phyloP scores from a whole-genome alignment of 2,329 filamentous ascomycete genomes.

The Phyllosticta paracitricarpa region DNA sequence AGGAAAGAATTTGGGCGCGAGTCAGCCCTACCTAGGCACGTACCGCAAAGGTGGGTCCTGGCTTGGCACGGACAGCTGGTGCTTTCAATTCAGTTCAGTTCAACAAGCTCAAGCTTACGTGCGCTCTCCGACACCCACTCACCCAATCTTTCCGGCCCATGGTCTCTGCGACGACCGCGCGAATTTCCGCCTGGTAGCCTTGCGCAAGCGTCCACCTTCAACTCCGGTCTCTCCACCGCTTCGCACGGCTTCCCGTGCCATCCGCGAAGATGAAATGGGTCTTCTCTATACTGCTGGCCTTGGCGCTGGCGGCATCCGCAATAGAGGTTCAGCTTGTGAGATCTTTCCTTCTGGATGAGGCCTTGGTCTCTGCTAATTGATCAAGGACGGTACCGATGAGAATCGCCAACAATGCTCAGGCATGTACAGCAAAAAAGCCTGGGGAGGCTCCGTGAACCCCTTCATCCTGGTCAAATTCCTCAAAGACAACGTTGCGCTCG shows the following conservation, averaged over 20 bases:
- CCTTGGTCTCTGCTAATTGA: constrained; percentile 7
- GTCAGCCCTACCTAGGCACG: neutral
- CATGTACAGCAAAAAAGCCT: constrained; percentile 86
- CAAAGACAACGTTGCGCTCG: constrained; percentile 37
- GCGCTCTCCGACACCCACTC: neutral
- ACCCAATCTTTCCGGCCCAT: neutral
- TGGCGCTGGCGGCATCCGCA: constrained; percentile 23
- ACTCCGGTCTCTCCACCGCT: neutral
- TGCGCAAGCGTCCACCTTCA: neutral
- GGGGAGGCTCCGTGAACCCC: constrained; percentile 80
- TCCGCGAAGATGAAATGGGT: constrained; percentile 25
- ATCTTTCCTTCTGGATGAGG: neutral
- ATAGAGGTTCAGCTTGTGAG: constrained; percentile 28
- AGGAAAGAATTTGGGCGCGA: neutral
- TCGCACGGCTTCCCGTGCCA: neutral
- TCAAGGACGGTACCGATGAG: constrained; percentile 62
- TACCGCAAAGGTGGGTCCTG: neutral
- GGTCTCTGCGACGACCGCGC: neutral
- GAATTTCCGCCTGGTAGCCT: neutral
- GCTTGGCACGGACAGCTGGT: constrained; percentile 9
- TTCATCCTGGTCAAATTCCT: constrained; percentile 81
- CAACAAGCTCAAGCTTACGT: constrained; percentile 4
- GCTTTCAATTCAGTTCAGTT: neutral
- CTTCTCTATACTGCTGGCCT: constrained; percentile 24
- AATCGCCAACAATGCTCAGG: constrained; percentile 70